Evolutionary conservation across 768 basidiomycete species (phyloP).

Genomic region (Tulasnella sp.): DNA sequence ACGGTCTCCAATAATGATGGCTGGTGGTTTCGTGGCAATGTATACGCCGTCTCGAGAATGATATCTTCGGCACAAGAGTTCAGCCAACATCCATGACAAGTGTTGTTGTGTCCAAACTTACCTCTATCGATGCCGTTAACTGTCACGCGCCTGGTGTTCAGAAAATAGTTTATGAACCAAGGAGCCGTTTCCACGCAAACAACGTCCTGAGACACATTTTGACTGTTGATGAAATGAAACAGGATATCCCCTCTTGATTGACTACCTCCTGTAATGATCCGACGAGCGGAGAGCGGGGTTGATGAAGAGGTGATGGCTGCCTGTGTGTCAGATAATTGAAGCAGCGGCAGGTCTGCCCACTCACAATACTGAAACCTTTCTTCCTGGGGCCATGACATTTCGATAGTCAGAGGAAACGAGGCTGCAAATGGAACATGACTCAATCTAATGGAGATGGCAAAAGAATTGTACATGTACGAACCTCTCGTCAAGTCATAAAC

Average conservation of each 20-base stretch:
- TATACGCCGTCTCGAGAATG: slow-evolving; percentile 62
- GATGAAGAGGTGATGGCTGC: slow-evolving; percentile 8
- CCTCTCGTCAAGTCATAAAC: slow-evolving; percentile 51
- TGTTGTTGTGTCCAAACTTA: neutral
- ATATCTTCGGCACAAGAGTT: slow-evolving; percentile 51
- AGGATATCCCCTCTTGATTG: slow-evolving; percentile 74
- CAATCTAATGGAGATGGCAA: neutral
- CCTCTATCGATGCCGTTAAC: slow-evolving; percentile 43
- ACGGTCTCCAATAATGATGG: slow-evolving; percentile 74
- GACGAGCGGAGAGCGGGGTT: slow-evolving; percentile 55
- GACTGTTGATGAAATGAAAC: slow-evolving; percentile 62
- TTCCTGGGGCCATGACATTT: slow-evolving; percentile 54
- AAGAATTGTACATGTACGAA: slow-evolving; percentile 37
- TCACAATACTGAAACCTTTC: slow-evolving; percentile 56
- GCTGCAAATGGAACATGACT: slow-evolving; percentile 35
- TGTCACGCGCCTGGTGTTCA: slow-evolving; percentile 65
- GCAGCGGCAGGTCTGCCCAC: neutral
- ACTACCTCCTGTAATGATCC: slow-evolving; percentile 67
- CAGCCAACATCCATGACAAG: neutral
- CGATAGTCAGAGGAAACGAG: slow-evolving; percentile 52
- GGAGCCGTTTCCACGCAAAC: slow-evolving; percentile 90
- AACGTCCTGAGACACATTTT: slow-evolving; percentile 44
- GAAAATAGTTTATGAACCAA: slow-evolving; percentile 83
- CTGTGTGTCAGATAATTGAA: neutral
- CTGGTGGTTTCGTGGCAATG: slow-evolving; percentile 60